Base-by-base conservation (phyloP, 2,329 filamentous ascomycete genomes). In the Aspergillus ochraceoroseus region DNA sequence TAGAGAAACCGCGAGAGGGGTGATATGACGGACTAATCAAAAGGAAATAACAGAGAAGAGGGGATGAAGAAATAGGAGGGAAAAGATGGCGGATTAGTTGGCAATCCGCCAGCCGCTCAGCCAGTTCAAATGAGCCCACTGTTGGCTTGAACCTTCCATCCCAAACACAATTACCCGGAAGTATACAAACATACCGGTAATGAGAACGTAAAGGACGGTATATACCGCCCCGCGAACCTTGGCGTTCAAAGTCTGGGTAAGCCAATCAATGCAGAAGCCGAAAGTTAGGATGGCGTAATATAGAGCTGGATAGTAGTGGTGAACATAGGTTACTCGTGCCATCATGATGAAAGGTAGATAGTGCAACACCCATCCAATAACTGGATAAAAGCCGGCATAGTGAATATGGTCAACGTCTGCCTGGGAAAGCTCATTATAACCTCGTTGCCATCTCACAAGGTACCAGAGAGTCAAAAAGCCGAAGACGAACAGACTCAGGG, bases 301-400 rank as follows among this genome's bases (percentile, higher is more conserved):
- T 7, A 98, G 79, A 7, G 92, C 92, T 7, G 92, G 92, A 67
- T 96, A 98, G 74, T 98, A 98, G 72, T 98, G 92, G 67, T 98
- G 92, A 39, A 98, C 92, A 60, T 98, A 98, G 11, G 92, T 98
- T 46, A 98, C 92, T 75, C 92, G 87, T 7, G 88, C 92, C 94
- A 98, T 98, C 60, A 92, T 80, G 57, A 95, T 79, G 67, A 96
- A 98, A 1, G 92, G 92, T 48, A 95, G 70, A 65, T 95, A 98
- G 70, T 98, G 92, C 33, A 98, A 76, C 67, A 95, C 82, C 92
- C 92, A 98, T 48, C 92, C 92, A 40, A 92, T 76, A 41, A 90
- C 74, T 6, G 92, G 90, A 66, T 98, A 98, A 43, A 98, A 62
- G 33, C 86, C 92, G 7, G 89, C 76, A 66, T 95, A 96, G 67